Percentiles rank a stretch among this genome's conserved stretches.
Conservation (phyloP, 768 basidiomycete species). For the Kondoa malvinella region DNA sequence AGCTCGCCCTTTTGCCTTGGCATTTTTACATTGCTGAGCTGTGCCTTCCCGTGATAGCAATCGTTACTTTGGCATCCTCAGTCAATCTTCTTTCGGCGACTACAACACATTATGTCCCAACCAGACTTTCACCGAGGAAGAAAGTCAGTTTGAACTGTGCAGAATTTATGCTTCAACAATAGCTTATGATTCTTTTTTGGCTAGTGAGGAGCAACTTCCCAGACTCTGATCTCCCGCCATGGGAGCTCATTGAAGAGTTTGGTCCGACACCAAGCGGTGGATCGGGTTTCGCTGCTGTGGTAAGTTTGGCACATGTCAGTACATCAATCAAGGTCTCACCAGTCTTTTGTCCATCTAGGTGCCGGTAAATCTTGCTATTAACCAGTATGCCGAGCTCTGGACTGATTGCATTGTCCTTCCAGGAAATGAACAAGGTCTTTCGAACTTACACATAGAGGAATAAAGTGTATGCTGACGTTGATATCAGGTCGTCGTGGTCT, state of each 20-base stretch:
- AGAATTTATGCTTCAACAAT: too few relatives aligned
- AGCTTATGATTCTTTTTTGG: too few relatives aligned
- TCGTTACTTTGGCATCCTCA: background rate
- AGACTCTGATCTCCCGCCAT: conserved; percentile 7
- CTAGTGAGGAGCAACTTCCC: conserved; percentile 20
- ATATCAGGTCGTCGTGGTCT: background rate
- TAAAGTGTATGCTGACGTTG: background rate
- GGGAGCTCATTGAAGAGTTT: conserved; percentile 11
- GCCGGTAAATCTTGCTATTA: background rate
- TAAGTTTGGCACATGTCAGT: background rate
- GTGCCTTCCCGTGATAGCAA: too few relatives aligned
- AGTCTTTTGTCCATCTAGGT: conserved; percentile 16
- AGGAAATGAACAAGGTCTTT: conserved; percentile 20
- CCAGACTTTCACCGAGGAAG: conserved; percentile 18
- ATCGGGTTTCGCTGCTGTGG: background rate
- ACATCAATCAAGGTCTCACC: conserved; percentile 10
- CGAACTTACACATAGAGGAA: background rate
- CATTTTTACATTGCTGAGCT: too few relatives aligned
- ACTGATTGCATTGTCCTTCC: too few relatives aligned
- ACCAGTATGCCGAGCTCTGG: background rate
- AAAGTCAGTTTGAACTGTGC: too few relatives aligned
- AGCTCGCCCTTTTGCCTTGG: too few relatives aligned
- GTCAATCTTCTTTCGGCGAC: background rate
- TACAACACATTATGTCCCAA: conserved; percentile 12
- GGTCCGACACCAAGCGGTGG: conserved; percentile 7